Evolutionary conservation across 352 stramenopile species (phyloP).

Genomic region (Pythium phragmitis): DNA sequence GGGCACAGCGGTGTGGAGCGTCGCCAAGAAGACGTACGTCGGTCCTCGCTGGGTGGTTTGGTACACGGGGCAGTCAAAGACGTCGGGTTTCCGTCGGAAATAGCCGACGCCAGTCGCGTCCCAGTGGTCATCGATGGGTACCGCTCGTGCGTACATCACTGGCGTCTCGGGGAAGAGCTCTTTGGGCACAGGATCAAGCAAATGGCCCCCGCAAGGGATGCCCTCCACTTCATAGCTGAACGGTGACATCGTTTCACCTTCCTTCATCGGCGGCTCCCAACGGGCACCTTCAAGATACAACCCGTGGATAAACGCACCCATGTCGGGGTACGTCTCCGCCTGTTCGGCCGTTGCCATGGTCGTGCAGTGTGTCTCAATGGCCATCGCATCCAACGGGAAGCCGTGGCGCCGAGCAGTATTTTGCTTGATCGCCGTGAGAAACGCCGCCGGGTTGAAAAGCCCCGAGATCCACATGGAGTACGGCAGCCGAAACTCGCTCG

Average conservation of each 20-base stretch:
- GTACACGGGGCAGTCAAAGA: constrained; percentile 97
- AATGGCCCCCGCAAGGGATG: constrained; percentile 80
- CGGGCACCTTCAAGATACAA: constrained; percentile 94
- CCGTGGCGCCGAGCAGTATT: constrained; percentile 82
- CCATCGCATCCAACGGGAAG: constrained; percentile 91
- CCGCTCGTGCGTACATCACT: constrained; percentile 94
- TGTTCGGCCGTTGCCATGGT: constrained; percentile 59
- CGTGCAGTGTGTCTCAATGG: constrained; percentile 93
- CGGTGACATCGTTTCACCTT: constrained; percentile 76
- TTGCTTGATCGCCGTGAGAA: constrained; percentile 85
- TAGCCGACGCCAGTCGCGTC: constrained; percentile 94
- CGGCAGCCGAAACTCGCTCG: constrained; percentile 59
- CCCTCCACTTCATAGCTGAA: constrained; percentile 86
- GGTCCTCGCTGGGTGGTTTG: constrained; percentile 93
- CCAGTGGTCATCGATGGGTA: constrained; percentile 89
- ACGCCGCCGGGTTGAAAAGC: constrained; percentile 82
- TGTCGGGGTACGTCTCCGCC: constrained; percentile 69
- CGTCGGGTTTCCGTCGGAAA: constrained; percentile 79
- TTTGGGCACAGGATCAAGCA: constrained; percentile 92
- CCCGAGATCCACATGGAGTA: constrained; percentile 84
- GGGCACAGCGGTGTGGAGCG: constrained; percentile 80
- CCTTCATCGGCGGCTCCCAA: constrained; percentile 74
- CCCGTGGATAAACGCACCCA: constrained; percentile 93
- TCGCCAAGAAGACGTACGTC: constrained; percentile 97
- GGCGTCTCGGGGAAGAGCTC: constrained; percentile 87